Percentiles rank a stretch among this genome's conserved stretches.
phyloP scores from a whole-genome alignment of 176 grass and related monocot species.

The Eremochloa ophiuroides region DNA sequence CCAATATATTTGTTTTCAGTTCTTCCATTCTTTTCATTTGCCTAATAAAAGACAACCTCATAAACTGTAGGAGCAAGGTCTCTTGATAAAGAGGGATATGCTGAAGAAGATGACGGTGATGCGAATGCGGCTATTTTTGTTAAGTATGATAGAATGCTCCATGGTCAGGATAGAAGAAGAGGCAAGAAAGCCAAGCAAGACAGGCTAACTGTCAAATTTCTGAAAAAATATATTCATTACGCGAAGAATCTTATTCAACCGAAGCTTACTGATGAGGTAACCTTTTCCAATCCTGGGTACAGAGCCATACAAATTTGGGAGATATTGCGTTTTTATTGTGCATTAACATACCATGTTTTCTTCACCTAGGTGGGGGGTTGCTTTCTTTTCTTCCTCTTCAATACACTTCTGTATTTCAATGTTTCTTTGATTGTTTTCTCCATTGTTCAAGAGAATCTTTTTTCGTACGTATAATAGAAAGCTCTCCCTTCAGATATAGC shows the following conservation, averaged over 20 bases:
- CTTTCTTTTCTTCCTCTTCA: neutral
- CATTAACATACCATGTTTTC: neutral
- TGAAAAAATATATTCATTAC: conserved; percentile 99
- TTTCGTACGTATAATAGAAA: neutral
- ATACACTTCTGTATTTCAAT: neutral
- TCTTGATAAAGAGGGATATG: conserved; percentile 61
- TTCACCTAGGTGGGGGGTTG: neutral
- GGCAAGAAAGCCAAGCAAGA: conserved; percentile 86
- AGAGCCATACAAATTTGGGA: neutral
- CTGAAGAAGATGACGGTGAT: conserved; percentile 86
- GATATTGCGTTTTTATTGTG: neutral
- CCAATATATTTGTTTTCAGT: conserved; percentile 13
- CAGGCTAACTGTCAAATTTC: conserved; percentile 78
- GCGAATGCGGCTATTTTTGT: conserved; percentile 78
- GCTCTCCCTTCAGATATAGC: neutral
- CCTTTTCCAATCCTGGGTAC: neutral
- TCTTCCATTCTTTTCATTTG: neutral
- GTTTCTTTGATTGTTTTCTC: neutral
- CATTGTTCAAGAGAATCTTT: neutral
- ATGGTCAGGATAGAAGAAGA: conserved; percentile 91
- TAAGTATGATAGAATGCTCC: conserved; percentile 91
- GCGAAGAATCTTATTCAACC: conserved; percentile 95
- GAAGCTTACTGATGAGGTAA: conserved; percentile 91
- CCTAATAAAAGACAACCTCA: conserved; percentile 9
- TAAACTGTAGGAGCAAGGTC: conserved; percentile 46